Evolutionary conservation across 495 filamentous ascomycete species (phyloP).

Genomic region (Peziza echinospora): DNA sequence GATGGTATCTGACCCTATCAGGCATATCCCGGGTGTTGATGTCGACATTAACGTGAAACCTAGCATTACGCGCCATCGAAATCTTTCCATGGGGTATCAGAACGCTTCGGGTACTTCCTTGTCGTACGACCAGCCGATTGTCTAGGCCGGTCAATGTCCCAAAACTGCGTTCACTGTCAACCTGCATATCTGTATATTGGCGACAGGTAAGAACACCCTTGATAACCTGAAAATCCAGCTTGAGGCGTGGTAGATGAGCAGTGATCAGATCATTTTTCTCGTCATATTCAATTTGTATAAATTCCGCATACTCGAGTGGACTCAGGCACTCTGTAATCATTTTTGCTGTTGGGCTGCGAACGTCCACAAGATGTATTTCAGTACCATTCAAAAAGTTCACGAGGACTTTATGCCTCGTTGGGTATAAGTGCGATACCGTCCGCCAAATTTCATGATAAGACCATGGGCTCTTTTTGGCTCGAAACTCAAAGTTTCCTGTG

Average conservation of each 20-base stretch:
- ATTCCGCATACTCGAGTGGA: conserved; percentile 19
- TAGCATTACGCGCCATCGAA: background rate
- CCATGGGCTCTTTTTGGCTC: too few relatives aligned
- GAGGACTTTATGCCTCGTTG: too few relatives aligned
- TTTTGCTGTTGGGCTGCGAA: conserved; percentile 18
- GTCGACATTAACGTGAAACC: background rate
- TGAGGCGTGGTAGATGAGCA: conserved; percentile 28
- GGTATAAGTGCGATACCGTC: too few relatives aligned
- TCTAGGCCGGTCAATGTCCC: conserved; percentile 31
- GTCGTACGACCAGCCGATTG: conserved; percentile 30
- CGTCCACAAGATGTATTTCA: conserved; percentile 21
- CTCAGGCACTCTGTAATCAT: conserved; percentile 19
- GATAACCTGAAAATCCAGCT: conserved; percentile 28
- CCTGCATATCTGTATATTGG: conserved; percentile 31
- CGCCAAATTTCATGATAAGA: too few relatives aligned
- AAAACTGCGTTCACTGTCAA: conserved; percentile 30
- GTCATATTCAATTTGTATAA: conserved; percentile 23
- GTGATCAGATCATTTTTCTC: too few relatives aligned
- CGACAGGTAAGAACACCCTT: conserved; percentile 21
- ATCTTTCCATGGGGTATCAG: conserved; percentile 31
- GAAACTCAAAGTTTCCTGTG: too few relatives aligned
- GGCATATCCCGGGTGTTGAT: background rate
- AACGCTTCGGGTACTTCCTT: conserved; percentile 22
- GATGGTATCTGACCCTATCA: conserved; percentile 20
- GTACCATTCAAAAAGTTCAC: too few relatives aligned